These are phyloP conservation scores for Fusarium sp. DNA, from an alignment of 2,329 filamentous ascomycete species.

Conservation along the genomic window DNA sequence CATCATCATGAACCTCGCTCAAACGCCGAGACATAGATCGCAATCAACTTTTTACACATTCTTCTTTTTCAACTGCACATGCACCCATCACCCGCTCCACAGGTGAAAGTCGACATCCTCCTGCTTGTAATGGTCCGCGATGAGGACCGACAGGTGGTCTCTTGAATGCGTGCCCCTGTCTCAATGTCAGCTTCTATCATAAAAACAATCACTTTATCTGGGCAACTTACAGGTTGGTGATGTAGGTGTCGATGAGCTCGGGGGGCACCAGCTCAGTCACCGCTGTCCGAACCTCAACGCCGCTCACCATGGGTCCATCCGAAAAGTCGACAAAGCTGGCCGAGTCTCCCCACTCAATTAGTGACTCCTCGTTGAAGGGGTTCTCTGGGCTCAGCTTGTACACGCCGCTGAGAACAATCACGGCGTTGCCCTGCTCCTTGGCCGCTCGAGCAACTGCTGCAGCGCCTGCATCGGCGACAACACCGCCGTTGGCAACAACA, in stretches of 20 bases:
- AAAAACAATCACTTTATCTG: background rate
- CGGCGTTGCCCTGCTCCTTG: slow-evolving; percentile 82
- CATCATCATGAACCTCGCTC: slow-evolving; percentile 25
- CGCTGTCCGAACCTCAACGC: slow-evolving; percentile 82
- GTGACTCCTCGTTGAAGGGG: slow-evolving; percentile 81
- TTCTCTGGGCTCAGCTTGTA: slow-evolving; percentile 95
- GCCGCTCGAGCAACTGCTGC: slow-evolving; percentile 87
- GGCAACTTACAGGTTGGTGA: slow-evolving; percentile 76
- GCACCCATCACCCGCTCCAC: slow-evolving; percentile 47
- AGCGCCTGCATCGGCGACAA: slow-evolving; percentile 87
- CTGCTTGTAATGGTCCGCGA: slow-evolving; percentile 79
- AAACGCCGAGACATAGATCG: slow-evolving; percentile 27
- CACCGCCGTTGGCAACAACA: slow-evolving; percentile 87
- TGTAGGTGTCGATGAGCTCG: slow-evolving; percentile 82
- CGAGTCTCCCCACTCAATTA: slow-evolving; percentile 89
- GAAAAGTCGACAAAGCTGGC: slow-evolving; percentile 81
- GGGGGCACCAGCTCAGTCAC: slow-evolving; percentile 85
- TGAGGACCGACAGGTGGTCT: slow-evolving; percentile 78
- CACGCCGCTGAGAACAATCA: slow-evolving; percentile 89
- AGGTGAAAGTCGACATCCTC: slow-evolving; percentile 76
- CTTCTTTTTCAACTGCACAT: slow-evolving; percentile 26
- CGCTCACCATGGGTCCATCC: slow-evolving; percentile 82
- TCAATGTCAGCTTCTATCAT: background rate
- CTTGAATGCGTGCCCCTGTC: slow-evolving; percentile 74
- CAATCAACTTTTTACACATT: slow-evolving; percentile 17